phyloP scores from a whole-genome alignment of 192 early-diverging fungal species.

The Gigaspora rosea region DNA sequence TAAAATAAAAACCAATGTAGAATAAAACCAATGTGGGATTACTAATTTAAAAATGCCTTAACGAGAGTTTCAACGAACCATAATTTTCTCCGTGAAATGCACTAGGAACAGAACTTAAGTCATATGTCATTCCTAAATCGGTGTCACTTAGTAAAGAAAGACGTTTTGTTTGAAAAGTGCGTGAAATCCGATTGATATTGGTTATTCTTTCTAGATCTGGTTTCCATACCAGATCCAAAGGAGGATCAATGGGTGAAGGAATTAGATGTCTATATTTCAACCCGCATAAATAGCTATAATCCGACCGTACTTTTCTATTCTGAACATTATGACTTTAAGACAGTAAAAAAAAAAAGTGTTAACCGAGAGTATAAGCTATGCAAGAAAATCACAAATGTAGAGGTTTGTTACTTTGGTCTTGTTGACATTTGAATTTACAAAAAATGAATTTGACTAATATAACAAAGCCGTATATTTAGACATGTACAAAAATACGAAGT shows the following conservation, averaged over 20 bases:
- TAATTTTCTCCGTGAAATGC: constrained; percentile 22
- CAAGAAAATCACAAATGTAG: no score
- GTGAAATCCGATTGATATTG: neutral
- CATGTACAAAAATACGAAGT: no score
- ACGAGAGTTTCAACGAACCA: neutral
- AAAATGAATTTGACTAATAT: no score
- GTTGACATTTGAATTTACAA: no score
- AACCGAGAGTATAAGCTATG: no score
- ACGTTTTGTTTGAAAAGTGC: neutral
- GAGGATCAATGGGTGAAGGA: neutral
- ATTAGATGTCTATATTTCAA: constrained; percentile 5
- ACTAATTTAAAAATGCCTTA: neutral
- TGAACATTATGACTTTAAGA: neutral
- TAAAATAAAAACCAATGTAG: neutral
- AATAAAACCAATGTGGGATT: neutral
- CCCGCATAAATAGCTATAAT: constrained; percentile 13
- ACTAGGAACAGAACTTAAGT: neutral
- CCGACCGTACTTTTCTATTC: neutral
- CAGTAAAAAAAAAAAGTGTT: neutral
- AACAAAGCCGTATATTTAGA: no score
- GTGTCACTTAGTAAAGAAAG: constrained; percentile 15
- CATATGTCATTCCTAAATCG: constrained; percentile 13
- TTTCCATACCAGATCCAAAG: constrained; percentile 5
- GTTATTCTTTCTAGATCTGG: constrained; percentile 6
- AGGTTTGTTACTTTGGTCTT: no score